A percentile compares a stretch with the other conserved stretches of the same genome.
phyloP scores from a whole-genome alignment of 2,329 filamentous ascomycete genomes.

The Pseudocercospora fuligena region DNA sequence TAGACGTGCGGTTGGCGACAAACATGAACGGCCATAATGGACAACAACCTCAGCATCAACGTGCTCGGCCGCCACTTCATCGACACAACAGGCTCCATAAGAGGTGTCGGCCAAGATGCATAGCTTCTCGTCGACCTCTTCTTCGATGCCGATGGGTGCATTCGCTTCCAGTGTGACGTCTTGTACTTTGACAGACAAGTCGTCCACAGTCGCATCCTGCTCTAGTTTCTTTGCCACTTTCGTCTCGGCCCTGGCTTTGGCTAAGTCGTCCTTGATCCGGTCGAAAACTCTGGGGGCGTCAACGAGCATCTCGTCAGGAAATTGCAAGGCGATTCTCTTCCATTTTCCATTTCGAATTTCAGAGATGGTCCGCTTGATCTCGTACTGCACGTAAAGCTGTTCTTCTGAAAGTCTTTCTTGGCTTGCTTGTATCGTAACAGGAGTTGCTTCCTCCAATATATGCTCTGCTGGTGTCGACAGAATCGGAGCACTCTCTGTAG shows the following conservation, averaged over 20 bases:
- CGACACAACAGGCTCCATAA: constrained; percentile 95
- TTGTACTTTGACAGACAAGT: constrained; percentile 19
- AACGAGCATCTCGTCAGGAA: constrained; percentile 88
- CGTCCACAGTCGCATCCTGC: not conserved
- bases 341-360: constrained; percentile 77
- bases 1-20: constrained; percentile 85
- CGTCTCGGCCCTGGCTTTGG: constrained; percentile 7
- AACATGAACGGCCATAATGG: constrained; percentile 89
- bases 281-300: constrained; percentile 83
- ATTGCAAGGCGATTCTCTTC: constrained; percentile 85
- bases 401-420: constrained; percentile 60
- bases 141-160: not conserved
- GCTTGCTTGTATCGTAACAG: constrained; percentile 41
- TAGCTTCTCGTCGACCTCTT: constrained; percentile 56
- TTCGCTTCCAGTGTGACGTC: constrained; percentile 12
- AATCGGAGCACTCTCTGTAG: constrained; percentile 53
- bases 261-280: constrained; percentile 61
- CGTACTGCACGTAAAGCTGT: constrained; percentile 78
- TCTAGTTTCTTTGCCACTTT: not conserved
- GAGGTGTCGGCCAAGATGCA: constrained; percentile 94
- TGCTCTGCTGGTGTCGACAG: constrained; percentile 67
- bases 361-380: constrained; percentile 76
- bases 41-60: constrained; percentile 88
- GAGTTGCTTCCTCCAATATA: constrained; percentile 61
- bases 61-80: constrained; percentile 95